Conservation (phyloP, 2,329 filamentous ascomycete genomes). For the Phaeophleospora eucalypticola region DNA sequence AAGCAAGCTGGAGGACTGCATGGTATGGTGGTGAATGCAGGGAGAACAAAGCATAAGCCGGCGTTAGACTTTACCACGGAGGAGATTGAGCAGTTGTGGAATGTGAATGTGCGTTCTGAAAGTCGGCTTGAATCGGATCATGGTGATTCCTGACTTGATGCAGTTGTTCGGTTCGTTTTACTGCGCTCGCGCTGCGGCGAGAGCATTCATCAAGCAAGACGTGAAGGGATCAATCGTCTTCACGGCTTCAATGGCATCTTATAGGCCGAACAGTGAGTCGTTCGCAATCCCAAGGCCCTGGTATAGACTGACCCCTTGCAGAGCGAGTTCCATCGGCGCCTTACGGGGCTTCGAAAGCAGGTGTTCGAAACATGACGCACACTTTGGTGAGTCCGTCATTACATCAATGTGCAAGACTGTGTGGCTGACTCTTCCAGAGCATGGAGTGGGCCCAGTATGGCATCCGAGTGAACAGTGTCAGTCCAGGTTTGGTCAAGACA, state of each 20-base stretch:
- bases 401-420: conserved; percentile 43
- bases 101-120: conserved; percentile 32
- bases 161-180: conserved; percentile 47
- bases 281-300: no score
- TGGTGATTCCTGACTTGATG: neutral
- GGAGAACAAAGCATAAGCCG: conserved; percentile 50
- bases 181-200: conserved; percentile 40
- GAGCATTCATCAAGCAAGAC: conserved; percentile 44
- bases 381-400: conserved; percentile 37
- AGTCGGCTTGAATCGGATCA: neutral
- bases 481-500: conserved; percentile 35
- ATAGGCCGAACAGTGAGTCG: conserved; percentile 38
- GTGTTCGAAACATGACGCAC: conserved; percentile 42
- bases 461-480: conserved; percentile 38
- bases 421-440: conserved; percentile 33
- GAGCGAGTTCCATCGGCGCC: conserved; percentile 40
- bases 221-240: conserved; percentile 46
- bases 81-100: conserved; percentile 44
- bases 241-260: conserved; percentile 46
- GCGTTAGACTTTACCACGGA: conserved; percentile 49
- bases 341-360: conserved; percentile 44
- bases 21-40: conserved; percentile 51
- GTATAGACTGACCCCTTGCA: no score
- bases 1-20: conserved; percentile 43
- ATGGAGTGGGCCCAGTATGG: conserved; percentile 39